Conservation (phyloP, 2,329 filamentous ascomycete genomes). For the Chrysosporium keratinophilum region DNA sequence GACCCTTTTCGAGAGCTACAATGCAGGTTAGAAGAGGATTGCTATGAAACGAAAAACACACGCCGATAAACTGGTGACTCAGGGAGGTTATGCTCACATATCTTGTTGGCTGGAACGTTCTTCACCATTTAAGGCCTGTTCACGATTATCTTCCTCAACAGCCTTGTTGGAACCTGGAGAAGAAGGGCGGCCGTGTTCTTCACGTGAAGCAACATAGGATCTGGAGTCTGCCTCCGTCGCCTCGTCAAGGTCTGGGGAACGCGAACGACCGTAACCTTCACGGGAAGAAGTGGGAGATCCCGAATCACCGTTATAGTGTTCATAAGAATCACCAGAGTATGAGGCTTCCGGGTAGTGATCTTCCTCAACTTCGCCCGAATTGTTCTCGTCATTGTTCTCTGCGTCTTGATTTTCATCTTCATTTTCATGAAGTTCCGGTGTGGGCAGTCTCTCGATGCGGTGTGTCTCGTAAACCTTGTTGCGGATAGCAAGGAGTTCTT, state of each 20-base stretch:
- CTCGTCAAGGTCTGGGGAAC: background rate
- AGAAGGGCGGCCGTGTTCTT: background rate
- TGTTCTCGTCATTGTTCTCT: background rate
- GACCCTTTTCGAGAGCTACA: background rate
- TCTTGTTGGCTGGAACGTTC: background rate
- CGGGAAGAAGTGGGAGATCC: background rate
- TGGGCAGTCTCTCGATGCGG: constrained; percentile 18
- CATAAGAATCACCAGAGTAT: background rate
- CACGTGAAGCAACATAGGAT: background rate
- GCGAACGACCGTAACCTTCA: background rate
- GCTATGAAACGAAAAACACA: background rate
- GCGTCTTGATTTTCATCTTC: constrained; percentile 2
- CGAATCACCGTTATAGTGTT: background rate
- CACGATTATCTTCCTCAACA: background rate
- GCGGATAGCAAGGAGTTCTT: constrained; percentile 35
- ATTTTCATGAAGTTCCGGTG: constrained; percentile 9
- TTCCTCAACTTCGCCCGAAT: background rate
- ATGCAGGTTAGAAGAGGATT: background rate
- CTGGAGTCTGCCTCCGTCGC: background rate
- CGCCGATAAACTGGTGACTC: background rate
- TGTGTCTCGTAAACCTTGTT: constrained; percentile 22
- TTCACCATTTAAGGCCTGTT: background rate
- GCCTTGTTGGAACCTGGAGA: background rate
- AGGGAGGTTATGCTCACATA: background rate
- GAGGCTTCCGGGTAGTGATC: background rate